phyloP scores from a whole-genome alignment of 371 early-diverging fungal genomes.

The Zancudomyces culisetae region DNA sequence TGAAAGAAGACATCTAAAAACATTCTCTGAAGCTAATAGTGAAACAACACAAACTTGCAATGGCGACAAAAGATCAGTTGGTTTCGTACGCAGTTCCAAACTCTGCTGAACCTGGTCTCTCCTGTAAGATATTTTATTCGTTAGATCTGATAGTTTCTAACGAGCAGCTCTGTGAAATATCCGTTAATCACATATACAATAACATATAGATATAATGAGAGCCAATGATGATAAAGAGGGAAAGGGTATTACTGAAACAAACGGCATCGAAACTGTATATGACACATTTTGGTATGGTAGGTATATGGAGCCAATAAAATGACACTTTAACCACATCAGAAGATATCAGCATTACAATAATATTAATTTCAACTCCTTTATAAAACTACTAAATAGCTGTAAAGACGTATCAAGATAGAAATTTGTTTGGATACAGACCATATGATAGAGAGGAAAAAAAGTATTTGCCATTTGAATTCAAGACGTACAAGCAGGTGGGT shows the following conservation, averaged over 20 bases:
- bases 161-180: no score
- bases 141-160: no score
- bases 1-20: no score
- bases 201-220: no score
- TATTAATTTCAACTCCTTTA: background rate
- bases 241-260: no score
- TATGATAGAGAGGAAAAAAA: constrained; percentile 23
- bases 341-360: background rate
- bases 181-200: no score
- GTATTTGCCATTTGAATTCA: constrained; percentile 41
- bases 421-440: constrained; percentile 34
- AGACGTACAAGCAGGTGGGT: constrained; percentile 29
- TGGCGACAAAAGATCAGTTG: background rate
- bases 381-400: constrained; percentile 4
- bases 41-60: no score
- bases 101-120: constrained; percentile 19
- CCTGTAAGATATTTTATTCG: constrained; percentile 7
- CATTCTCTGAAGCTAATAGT: no score
- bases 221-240: no score
- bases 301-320: background rate
- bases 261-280: background rate
- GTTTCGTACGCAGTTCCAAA: constrained; percentile 1
- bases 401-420: constrained; percentile 14
- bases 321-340: background rate
- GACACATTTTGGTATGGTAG: background rate